Base-by-base conservation (phyloP, 176 grass and related monocot genomes). In the Poa pratensis region DNA sequence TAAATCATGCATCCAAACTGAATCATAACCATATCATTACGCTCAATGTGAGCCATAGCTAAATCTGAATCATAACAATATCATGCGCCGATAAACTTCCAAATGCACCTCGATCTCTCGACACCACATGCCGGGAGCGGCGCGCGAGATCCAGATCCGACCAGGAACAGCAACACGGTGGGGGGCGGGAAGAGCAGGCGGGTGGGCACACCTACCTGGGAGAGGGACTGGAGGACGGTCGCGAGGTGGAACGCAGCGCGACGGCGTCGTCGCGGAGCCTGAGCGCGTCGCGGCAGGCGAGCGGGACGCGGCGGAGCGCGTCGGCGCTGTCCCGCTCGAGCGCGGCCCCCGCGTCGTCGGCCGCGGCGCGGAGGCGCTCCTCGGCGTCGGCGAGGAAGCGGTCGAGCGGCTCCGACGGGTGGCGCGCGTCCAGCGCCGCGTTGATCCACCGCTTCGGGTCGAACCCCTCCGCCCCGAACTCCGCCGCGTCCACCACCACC, bases 401-500 rank as follows among this genome's bases (percentile, higher is more conserved):
- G 2, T 95, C 93, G 58, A 95, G 91, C 43, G 90, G 91, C 64
- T 94, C 96, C 75, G 93, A 91, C 64, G 92, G 90, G 82, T 95
- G 86, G 50, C 93, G 85, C 74, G 80, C 86, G 26, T 92, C 93
- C 79, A 93, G 86, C 68, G 91, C 94, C 70, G 90, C 93, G 84
- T 99, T 99, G 93, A 96, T 99, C 96, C 96, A 99, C 80, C 90
- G 91, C 86, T 99, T 99, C 70, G 87, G 90, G 79, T 99, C 90
- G 81, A 99, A 99, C 7, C 84, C 88, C 71, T 96, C 93, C 81
- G 90, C 87, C 35, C 90, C 91, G 84, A 99, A 96, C 88, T 96
- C 96, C 75, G 83, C 72, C 42, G 90, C 69, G 73, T 96, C 96
- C 71, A 99, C 86, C 88, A 94, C 93, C 86, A 96, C 94, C 96